These are phyloP conservation scores for Geotrichum candidum DNA, from an alignment of 1,139 yeast genomes.

Conservation along the genomic window DNA sequence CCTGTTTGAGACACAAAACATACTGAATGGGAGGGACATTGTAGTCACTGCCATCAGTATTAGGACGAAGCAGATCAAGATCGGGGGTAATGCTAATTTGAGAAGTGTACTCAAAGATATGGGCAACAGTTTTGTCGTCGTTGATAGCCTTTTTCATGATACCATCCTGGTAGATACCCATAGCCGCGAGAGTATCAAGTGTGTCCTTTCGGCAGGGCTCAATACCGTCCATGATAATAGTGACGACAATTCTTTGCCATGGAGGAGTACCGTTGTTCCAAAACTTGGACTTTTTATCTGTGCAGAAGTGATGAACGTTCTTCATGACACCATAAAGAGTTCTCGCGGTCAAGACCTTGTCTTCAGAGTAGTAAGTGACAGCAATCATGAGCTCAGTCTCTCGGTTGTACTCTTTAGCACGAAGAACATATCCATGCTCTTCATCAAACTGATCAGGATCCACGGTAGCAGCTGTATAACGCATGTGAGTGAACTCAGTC, in stretches of 20 bases:
- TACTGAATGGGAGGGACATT: slow-evolving; percentile 71
- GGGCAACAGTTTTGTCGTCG: slow-evolving; percentile 81
- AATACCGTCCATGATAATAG: slow-evolving; percentile 90
- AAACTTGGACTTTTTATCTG: slow-evolving; percentile 50
- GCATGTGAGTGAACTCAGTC: slow-evolving; percentile 65
- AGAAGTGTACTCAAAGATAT: slow-evolving; percentile 81
- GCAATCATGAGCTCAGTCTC: slow-evolving; percentile 85
- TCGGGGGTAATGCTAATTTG: slow-evolving; percentile 54
- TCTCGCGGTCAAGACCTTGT: slow-evolving; percentile 78
- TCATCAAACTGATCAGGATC: slow-evolving; percentile 70
- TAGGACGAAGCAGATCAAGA: slow-evolving; percentile 42
- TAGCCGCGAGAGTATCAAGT: slow-evolving; percentile 76
- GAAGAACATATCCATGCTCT: slow-evolving; percentile 65
- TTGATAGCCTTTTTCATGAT: slow-evolving; percentile 87
- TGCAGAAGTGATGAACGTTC: slow-evolving; percentile 75
- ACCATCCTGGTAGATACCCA: slow-evolving; percentile 94
- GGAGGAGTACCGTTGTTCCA: slow-evolving; percentile 74
- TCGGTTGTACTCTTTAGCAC: slow-evolving; percentile 69
- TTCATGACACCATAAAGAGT: slow-evolving; percentile 92
- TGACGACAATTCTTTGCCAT: slow-evolving; percentile 91
- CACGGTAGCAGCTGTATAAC: slow-evolving; percentile 74
- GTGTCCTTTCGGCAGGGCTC: slow-evolving; percentile 82
- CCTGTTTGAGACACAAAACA: slow-evolving; percentile 80
- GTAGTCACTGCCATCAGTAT: slow-evolving; percentile 55
- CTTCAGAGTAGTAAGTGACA: slow-evolving; percentile 82